Percentiles rank a stretch among this genome's conserved stretches.
Evolutionary conservation across 345 rosid species (phyloP).

Genomic region (Gossypium bickii): DNA sequence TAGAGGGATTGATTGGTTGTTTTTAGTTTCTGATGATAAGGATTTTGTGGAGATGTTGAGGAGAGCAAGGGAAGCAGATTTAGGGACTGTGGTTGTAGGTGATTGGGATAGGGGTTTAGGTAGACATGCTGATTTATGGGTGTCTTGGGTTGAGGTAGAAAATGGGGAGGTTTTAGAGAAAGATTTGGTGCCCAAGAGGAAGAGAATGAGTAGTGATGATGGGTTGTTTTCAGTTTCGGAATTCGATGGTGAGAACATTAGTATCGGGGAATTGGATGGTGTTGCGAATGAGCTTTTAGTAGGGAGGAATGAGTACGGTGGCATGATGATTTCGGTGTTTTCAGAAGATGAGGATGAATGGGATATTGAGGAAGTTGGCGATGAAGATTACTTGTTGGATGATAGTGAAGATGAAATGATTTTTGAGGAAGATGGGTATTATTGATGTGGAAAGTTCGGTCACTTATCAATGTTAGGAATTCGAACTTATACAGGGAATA

Average conservation of each 20-base stretch:
- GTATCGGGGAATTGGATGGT: slow-evolving; percentile 31
- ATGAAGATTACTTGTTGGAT: slow-evolving; percentile 33
- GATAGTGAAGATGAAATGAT: slow-evolving; percentile 41
- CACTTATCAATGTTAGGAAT: background rate
- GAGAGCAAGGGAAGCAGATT: slow-evolving; percentile 68
- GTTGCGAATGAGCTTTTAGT: slow-evolving; percentile 41
- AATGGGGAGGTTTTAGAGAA: slow-evolving; percentile 62
- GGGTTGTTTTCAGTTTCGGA: slow-evolving; percentile 42
- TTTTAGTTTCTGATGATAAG: slow-evolving; percentile 81
- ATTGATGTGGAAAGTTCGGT: slow-evolving; percentile 7
- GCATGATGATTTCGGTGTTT: slow-evolving; percentile 49
- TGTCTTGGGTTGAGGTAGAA: slow-evolving; percentile 81
- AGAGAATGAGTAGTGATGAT: slow-evolving; percentile 26
- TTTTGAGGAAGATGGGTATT: slow-evolving; percentile 25
- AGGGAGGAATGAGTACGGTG: slow-evolving; percentile 44
- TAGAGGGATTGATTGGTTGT: slow-evolving; percentile 78
- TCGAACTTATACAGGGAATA: background rate
- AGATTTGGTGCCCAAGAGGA: slow-evolving; percentile 60
- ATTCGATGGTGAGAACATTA: slow-evolving; percentile 29
- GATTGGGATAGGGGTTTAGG: slow-evolving; percentile 67
- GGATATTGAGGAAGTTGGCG: slow-evolving; percentile 24
- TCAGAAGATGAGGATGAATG: slow-evolving; percentile 57
- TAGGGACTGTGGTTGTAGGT: slow-evolving; percentile 82
- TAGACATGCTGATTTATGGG: slow-evolving; percentile 80
- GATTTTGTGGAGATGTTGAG: slow-evolving; percentile 72